These are phyloP conservation scores for Mycena galericulata DNA, from an alignment of 768 basidiomycete genomes.

Conservation along the genomic window DNA sequence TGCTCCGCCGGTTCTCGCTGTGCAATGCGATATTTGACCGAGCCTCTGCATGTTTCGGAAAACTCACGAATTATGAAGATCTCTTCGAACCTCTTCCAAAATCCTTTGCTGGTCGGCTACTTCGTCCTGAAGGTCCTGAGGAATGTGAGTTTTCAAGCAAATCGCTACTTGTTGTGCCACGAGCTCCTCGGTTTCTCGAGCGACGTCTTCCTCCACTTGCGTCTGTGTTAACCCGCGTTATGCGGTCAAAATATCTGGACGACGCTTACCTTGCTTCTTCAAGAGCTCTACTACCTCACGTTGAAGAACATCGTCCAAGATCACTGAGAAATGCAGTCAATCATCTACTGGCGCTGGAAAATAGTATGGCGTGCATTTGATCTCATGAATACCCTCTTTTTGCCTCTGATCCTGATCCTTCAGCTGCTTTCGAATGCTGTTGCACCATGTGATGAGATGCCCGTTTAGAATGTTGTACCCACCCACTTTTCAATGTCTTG, in stretches of 20 bases:
- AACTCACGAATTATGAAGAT: constrained; percentile 70
- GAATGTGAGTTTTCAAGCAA: constrained; percentile 60
- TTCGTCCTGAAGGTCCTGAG: constrained; percentile 61
- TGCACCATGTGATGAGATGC: neutral
- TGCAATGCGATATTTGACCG: neutral
- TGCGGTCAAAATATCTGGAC: neutral
- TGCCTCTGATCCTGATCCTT: constrained; percentile 57
- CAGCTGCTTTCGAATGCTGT: constrained; percentile 59
- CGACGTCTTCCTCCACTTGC: constrained; percentile 62
- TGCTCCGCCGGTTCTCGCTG: constrained; percentile 70
- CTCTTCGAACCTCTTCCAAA: constrained; percentile 58
- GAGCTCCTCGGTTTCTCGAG: constrained; percentile 60
- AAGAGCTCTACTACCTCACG: constrained; percentile 58
- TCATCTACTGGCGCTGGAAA: neutral
- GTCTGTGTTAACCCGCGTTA: constrained; percentile 1
- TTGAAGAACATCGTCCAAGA: constrained; percentile 60
- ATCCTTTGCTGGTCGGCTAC: constrained; percentile 56
- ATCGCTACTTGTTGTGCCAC: constrained; percentile 63
- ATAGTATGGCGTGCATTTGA: constrained; percentile 53
- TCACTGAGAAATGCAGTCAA: constrained; percentile 44
- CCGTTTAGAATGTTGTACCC: constrained; percentile 25
- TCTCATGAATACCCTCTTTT: constrained; percentile 58
- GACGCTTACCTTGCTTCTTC: constrained; percentile 54
- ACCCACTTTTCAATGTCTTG: constrained; percentile 56
- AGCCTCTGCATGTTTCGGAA: neutral